Evolutionary conservation across 129 eudicot species (phyloP), one percentile per base, ranked within the genome.

Genomic region (Ambrosia artemisiifolia): DNA sequence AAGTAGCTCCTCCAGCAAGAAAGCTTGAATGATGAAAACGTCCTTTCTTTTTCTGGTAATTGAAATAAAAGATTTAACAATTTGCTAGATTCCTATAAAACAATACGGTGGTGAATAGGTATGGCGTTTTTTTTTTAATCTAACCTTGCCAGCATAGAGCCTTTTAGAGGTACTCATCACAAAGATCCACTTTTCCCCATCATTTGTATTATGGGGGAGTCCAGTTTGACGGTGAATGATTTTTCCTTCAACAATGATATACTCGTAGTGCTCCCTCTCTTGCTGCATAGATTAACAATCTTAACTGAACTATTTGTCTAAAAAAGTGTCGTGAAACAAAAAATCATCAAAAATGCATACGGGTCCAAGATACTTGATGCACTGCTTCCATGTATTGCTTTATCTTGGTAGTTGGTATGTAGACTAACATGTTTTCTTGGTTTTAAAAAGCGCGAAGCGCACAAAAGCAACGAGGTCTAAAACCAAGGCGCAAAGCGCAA

Each of bases 1-100:
- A 80, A 75, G 97, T 90, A 66, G 93, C 89, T 54, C 98, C 98
- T 49, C 98, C 98, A 28, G 97, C 98, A 0, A 94, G 96, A 80
- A 94, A 94, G 74, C 93, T 94, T 10, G 98, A 94, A 83, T 94
- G 98, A 84, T 94, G 98, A 76, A 94, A 94, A 28, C 5, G 63
- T 75, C 98, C 98, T 75, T 94, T 94, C 87, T 85, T 88, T 79
- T 94, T 94, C 99, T 94, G 88, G 11, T 43, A 60, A 66, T 43
- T 60, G 43, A 33, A 73, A 55, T 11, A 8, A 24, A 16, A 17
- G 19, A 5, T 33, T 17, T 57, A 67, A 66, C 48, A 19, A 69
- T 48, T 20, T 62, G 54, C 49, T 24, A 53, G 24, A 6, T 3
- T 16, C 28, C 6, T 18, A 3, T 71, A 10, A 2, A 59, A 38